Evolutionary conservation across 2,329 filamentous ascomycete genomes (phyloP), one percentile per base, ranked within the genome.

Genomic region (Arthroderma uncinatum): DNA sequence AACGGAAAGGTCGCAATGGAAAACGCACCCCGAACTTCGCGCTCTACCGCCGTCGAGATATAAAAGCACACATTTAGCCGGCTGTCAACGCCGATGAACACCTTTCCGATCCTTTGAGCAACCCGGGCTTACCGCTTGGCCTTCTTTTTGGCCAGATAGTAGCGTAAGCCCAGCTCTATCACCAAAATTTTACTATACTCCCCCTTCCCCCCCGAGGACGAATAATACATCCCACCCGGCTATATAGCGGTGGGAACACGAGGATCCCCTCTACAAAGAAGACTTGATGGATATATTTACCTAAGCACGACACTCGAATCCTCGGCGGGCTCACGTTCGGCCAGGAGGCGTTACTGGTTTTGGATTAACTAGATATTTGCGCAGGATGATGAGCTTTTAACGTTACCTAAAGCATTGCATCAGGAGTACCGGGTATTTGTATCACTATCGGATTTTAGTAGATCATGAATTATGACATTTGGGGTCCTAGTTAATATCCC

Each of bases 331-430:
- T 33, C 10, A 33, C 39, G 23, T 3, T n/a, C n/a, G 23, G 16
- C 16, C 39, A 21, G 7, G 16, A 19, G 10, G 3, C 23, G 6
- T 5, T 33, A 33, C 10, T 33, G 53, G 42, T 42, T 21, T 33
- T 53, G 12, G 50, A 28, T 28, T 48, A 4, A 48, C 44, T 28
- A 6, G 8, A 12, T 5, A 48, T n/a, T 28, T 30, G 14, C 44
- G 14, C n/a, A 30, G 44, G 23, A 21, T 21, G 9, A 42, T 42
- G 39, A 10, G 39, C n/a, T 42, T 42, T 30, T 30, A 19, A 12
- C 19, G 12, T 48, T 30, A 48, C 44, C 44, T 48, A 16, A 25
- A 48, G 44, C 44, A 48, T 48, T 48, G 44, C 44, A 48, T 28
- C 14, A 30, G 21, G 44, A 48, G 44, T 48, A 48, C n/a, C 21